These are phyloP conservation scores for Tolypocladium ovalisporum DNA, from an alignment of 2,329 filamentous ascomycete genomes.

Conservation along the genomic window DNA sequence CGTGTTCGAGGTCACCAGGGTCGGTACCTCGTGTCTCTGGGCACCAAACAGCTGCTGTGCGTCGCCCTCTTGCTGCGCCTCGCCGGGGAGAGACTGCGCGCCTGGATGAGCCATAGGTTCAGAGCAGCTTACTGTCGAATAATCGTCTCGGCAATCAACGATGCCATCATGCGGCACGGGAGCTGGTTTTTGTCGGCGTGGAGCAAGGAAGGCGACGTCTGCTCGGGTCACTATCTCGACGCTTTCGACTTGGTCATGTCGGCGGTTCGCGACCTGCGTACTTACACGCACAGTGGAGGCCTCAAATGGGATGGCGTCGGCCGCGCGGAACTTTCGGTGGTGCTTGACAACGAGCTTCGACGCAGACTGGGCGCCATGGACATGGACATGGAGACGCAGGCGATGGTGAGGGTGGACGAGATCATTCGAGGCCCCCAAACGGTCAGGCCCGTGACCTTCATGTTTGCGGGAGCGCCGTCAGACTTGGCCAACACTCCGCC, in stretches of 20 bases:
- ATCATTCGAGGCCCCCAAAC: background rate
- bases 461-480: background rate
- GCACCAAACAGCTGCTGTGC: background rate
- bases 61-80: background rate
- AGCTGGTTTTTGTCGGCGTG: background rate
- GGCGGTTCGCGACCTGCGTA: background rate
- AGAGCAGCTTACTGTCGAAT: background rate
- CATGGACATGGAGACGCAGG: background rate
- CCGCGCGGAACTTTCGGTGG: background rate
- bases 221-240: background rate
- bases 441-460: background rate
- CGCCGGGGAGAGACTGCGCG: background rate
- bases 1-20: background rate
- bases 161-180: background rate
- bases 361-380: background rate
- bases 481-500: background rate
- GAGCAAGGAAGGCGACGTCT: background rate
- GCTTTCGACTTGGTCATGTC: background rate
- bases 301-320: background rate
- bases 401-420: background rate
- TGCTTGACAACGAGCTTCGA: background rate
- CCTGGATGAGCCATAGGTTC: background rate
- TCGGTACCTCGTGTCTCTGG: background rate
- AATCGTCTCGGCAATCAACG: background rate
- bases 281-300: background rate